phyloP scores from a whole-genome alignment of 2,329 filamentous ascomycete genomes.

The Monosporascus sp. region DNA sequence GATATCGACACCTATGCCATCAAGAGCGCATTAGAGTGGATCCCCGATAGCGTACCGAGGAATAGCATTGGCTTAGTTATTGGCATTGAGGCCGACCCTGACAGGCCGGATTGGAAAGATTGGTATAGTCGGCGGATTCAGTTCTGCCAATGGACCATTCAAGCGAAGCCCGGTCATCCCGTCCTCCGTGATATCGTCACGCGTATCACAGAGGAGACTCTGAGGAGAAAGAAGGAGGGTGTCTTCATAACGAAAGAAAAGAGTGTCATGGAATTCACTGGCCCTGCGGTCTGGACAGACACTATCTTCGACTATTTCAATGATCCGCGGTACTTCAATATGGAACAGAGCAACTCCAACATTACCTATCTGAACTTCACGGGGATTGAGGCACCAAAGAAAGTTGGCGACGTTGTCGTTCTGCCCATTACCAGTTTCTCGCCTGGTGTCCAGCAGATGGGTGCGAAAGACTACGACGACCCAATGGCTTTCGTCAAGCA shows the following conservation, averaged over 20 bases:
- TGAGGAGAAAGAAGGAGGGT: constrained; percentile 62
- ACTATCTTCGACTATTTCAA: constrained; percentile 90
- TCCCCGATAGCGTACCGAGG: constrained; percentile 71
- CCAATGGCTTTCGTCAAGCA: constrained; percentile 98
- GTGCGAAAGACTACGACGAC: constrained; percentile 78
- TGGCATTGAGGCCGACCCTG: constrained; percentile 94
- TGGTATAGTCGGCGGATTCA: constrained; percentile 97
- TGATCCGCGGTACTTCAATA: constrained; percentile 81
- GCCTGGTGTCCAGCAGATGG: constrained; percentile 90
- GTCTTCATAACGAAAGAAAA: constrained; percentile 51
- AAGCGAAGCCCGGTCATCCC: constrained; percentile 90
- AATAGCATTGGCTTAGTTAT: constrained; percentile 79
- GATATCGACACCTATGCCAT: constrained; percentile 90
- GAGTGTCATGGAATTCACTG: constrained; percentile 87
- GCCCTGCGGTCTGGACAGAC: constrained; percentile 93
- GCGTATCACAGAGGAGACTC: constrained; percentile 76
- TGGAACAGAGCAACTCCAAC: constrained; percentile 61
- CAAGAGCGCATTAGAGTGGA: constrained; percentile 79
- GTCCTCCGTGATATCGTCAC: constrained; percentile 82
- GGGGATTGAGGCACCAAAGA: constrained; percentile 74
- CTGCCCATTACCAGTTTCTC: constrained; percentile 97
- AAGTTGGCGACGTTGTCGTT: constrained; percentile 88
- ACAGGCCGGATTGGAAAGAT: constrained; percentile 83
- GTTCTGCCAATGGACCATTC: constrained; percentile 99
- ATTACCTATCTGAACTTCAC: constrained; percentile 89